These are phyloP conservation scores for Pichia cabralensis DNA, from an alignment of 805 yeast species.

Conservation along the genomic window DNA sequence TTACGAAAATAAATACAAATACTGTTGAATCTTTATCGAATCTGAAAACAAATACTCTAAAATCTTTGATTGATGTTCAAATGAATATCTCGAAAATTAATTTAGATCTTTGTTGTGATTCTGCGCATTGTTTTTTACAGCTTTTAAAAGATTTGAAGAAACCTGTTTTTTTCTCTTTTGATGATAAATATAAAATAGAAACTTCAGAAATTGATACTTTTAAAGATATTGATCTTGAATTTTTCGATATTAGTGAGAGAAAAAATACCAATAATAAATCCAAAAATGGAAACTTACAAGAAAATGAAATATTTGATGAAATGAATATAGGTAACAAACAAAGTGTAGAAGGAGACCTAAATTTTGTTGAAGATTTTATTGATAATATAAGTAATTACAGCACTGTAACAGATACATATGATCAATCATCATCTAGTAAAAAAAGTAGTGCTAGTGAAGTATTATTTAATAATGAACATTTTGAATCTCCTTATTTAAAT, in stretches of 20 bases:
- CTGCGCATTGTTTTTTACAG: slow-evolving; percentile 62
- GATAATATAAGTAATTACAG: slow-evolving; percentile 10
- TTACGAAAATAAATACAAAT: slow-evolving; percentile 22
- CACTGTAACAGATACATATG: neutral
- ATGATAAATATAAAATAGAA: slow-evolving; percentile 41
- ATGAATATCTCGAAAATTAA: slow-evolving; percentile 30
- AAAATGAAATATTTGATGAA: neutral
- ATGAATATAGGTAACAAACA: slow-evolving; percentile 11
- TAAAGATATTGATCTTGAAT: slow-evolving; percentile 30
- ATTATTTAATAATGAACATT: no score
- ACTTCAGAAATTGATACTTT: slow-evolving; percentile 31
- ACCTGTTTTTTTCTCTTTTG: slow-evolving; percentile 50
- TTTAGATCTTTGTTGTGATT: slow-evolving; percentile 68
- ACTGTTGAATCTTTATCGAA: slow-evolving; percentile 1
- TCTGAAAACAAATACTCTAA: slow-evolving; percentile 1
- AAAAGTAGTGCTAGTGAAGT: neutral
- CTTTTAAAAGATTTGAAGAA: slow-evolving; percentile 61
- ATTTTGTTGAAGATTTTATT: slow-evolving; percentile 23
- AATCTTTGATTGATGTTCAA: slow-evolving; percentile 8
- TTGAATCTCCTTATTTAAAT: no score
- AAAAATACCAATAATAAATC: no score
- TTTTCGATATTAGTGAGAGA: no score
- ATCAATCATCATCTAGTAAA: slow-evolving; percentile 6
- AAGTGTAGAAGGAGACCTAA: slow-evolving; percentile 10
- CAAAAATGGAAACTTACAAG: no score